Conservation (phyloP, 148 eudicot species). For the Rhododendron henanense region DNA sequence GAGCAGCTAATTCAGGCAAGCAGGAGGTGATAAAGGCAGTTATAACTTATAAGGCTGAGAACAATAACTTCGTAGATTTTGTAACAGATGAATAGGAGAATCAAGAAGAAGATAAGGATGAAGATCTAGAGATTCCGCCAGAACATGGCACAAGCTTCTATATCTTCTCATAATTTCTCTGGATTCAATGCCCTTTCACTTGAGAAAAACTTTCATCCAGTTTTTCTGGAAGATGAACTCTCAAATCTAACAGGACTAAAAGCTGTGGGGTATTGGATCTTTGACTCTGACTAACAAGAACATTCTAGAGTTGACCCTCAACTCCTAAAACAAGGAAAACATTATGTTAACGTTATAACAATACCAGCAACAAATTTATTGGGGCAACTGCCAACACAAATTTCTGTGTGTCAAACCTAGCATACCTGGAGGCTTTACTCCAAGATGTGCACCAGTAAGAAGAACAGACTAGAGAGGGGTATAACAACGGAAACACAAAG, state of each 20-base stretch:
- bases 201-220: not conserved
- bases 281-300: not conserved
- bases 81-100: not conserved
- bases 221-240: not conserved
- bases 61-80: not conserved
- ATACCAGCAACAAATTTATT: not conserved
- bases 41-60: not conserved
- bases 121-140: not conserved
- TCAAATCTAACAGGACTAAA: not conserved
- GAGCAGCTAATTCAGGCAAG: not conserved
- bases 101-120: not conserved
- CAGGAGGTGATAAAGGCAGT: not conserved
- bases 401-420: not conserved
- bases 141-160: not conserved
- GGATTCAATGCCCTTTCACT: not conserved
- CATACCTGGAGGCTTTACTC: not conserved
- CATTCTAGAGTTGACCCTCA: not conserved
- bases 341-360: not conserved
- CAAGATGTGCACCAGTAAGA: not conserved
- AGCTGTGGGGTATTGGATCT: not conserved
- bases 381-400: not conserved
- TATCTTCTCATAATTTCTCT: not conserved
- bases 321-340: not conserved
- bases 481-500: not conserved
- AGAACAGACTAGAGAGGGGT: not conserved